Evolutionary conservation across 768 basidiomycete species (phyloP), one percentile per base, ranked within the genome.

Genomic region (Termitomyces sp.): DNA sequence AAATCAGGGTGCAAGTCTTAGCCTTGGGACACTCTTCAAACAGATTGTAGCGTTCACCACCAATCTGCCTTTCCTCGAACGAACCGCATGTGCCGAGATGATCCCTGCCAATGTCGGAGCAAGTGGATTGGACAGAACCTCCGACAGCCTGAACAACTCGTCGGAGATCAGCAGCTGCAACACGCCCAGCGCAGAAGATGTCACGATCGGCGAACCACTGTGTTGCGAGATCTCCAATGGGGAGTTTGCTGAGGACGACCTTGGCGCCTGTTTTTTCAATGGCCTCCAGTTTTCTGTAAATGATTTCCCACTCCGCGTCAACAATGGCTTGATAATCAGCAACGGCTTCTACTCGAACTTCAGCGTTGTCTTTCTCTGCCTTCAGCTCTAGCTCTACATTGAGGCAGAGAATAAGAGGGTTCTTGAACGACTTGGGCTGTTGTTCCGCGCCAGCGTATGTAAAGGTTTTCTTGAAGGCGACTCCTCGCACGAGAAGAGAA

Each of bases 261-360:
- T 95, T 95, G 28, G 97, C 97, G 40, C 96, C 97, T 2, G 95
- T 97, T 65, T 89, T 87, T 64, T 93, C 91, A 67, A 98, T 97
- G 3, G 93, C 93, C 64, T 96, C 88, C 15, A 99, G 78, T 72
- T 99, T 99, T 62, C 90, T 84, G 75, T 96, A 98, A 65, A 99
- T 99, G 71, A 99, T 98, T 64, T 96, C 91, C 97, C 97, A 99
- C 69, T 99, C 97, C 11, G 97, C 97, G 68, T 99, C 94, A 51
- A 99, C 97, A 65, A 99, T 98, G 5, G 96, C 94, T 72, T 99
- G 97, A 67, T 99, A 99, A 67, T 99, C 97, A 17, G 93, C 88
- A 24, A 99, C 96, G 15, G 89, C 88, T 65, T 98, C 93, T 17
- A 99, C 93, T 35, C 97, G 85, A 41, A 99, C 93, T 72, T 99